Evolutionary conservation across 805 yeast species (phyloP), one percentile per base, ranked within the genome.

Genomic region (Wickerhamomyces ciferrii): DNA sequence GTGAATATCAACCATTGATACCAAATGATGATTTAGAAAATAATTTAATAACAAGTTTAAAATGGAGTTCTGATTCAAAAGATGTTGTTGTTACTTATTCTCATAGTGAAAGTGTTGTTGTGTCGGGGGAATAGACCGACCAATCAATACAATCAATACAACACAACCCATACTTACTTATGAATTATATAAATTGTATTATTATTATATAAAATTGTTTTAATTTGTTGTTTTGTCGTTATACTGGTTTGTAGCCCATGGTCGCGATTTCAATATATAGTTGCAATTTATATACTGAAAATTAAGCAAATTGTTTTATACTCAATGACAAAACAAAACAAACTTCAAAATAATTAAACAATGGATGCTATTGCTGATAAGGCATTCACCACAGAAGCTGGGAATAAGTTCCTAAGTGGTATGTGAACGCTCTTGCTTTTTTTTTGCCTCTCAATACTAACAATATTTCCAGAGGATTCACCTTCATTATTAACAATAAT

Each of bases 401-500:
- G 60, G 50, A 20, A 53, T 38, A 62, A 55, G 45, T 52, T 58
- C 8, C 44, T 65, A 10, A 58, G 53, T 32, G 76, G 74, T 61
- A 72, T 60, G 62, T 56, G 5, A 4, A 32, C n/a, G 19, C 19
- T 32, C 13, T 17, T 7, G 18, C 15, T 32, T 4, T n/a, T n/a
- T 7, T 18, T 4, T 27, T 9, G 13, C 11, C 13, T 27, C 15
- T 13, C 4, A 27, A 20, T 39, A 25, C 51, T 43, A 38, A 49
- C 58, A 45, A 49, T 63, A 81, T 18, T 19, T 35, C 5, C 19
- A 37, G 39, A 15, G 45, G 91, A 84, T 49, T 67, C 81, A 11
- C 96, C 97, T 1, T 87, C 96, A 1, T 69, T 91, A 34, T 74
- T 92, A 31, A 81, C 88, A 0, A 81, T 94, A 20, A 72, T 92